Percentiles rank a stretch among this genome's conserved stretches.
Evolutionary conservation across 768 basidiomycete genomes (phyloP).

Genomic region (Leucocoprinus sp.): DNA sequence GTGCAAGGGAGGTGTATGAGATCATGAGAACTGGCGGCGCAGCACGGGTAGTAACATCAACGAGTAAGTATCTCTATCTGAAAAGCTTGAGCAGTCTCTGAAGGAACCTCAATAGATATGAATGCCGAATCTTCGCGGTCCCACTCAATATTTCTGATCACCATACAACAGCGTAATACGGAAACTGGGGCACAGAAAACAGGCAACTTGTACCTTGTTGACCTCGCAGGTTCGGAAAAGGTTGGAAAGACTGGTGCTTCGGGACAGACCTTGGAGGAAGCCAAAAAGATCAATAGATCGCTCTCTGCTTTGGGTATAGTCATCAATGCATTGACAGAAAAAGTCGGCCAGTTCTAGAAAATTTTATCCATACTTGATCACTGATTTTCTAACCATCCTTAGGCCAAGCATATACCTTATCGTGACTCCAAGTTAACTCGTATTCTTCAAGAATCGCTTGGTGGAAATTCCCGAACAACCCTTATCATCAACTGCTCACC

Average conservation of each 20-base stretch:
- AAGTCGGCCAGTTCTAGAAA: conserved; percentile 40
- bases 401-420: conserved; percentile 97
- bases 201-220: conserved; percentile 94
- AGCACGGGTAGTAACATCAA: conserved; percentile 87
- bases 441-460: conserved; percentile 96
- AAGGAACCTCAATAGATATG: conserved; percentile 63
- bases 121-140: conserved; percentile 99
- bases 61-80: conserved; percentile 51
- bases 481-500: conserved; percentile 99
- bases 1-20: conserved; percentile 92
- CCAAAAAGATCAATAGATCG: conserved; percentile 99
- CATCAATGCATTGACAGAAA: conserved; percentile 97
- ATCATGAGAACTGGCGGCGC: conserved; percentile 97
- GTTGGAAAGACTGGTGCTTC: conserved; percentile 99
- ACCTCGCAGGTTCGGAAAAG: conserved; percentile 98
- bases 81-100: neutral
- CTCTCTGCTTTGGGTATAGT: conserved; percentile 98
- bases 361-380: neutral
- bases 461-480: conserved; percentile 91
- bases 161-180: conserved; percentile 93
- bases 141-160: conserved; percentile 97
- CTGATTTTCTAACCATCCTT: conserved; percentile 7
- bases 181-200: conserved; percentile 95
- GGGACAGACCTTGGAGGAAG: conserved; percentile 97
- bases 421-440: conserved; percentile 99